Percentiles rank a stretch among this genome's conserved stretches.
Conservation (phyloP, 345 rosid genomes). For the Pugionium dolabratum region DNA sequence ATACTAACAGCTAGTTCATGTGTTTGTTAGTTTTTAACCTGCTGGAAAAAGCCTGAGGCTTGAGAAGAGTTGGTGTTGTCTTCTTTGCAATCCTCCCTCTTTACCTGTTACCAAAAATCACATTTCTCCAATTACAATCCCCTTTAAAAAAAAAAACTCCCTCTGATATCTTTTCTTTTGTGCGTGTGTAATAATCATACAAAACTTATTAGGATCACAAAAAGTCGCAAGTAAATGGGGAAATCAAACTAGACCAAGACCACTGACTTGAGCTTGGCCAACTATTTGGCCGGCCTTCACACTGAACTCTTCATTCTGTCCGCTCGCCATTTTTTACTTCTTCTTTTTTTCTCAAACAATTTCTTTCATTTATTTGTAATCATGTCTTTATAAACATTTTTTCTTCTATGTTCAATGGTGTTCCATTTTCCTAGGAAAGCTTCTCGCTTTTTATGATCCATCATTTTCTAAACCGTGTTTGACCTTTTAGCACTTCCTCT, state of each 20-base stretch:
- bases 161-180: no score
- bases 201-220: not conserved
- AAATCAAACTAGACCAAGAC: slow-evolving; percentile 24
- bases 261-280: slow-evolving; percentile 39
- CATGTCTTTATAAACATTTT: not conserved
- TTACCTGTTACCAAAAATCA: slow-evolving; percentile 32
- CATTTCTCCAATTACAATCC: not conserved
- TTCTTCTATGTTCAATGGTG: slow-evolving; percentile 20
- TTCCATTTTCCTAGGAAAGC: slow-evolving; percentile 20
- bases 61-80: slow-evolving; percentile 30
- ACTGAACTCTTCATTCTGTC: slow-evolving; percentile 32
- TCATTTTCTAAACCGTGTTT: slow-evolving; percentile 17
- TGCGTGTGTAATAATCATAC: no score
- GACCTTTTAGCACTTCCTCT: not conserved
- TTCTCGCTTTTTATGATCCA: slow-evolving; percentile 10
- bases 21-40: slow-evolving; percentile 25
- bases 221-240: slow-evolving; percentile 17
- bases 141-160: no score
- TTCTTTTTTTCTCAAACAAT: slow-evolving; percentile 14
- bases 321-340: slow-evolving; percentile 37
- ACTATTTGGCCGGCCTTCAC: slow-evolving; percentile 40
- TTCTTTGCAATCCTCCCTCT: slow-evolving; percentile 25
- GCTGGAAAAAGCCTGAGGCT: slow-evolving; percentile 32
- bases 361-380: not conserved
- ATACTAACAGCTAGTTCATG: not conserved